Base-by-base conservation (phyloP, 2,329 filamentous ascomycete genomes). In the Fusarium sp. region DNA sequence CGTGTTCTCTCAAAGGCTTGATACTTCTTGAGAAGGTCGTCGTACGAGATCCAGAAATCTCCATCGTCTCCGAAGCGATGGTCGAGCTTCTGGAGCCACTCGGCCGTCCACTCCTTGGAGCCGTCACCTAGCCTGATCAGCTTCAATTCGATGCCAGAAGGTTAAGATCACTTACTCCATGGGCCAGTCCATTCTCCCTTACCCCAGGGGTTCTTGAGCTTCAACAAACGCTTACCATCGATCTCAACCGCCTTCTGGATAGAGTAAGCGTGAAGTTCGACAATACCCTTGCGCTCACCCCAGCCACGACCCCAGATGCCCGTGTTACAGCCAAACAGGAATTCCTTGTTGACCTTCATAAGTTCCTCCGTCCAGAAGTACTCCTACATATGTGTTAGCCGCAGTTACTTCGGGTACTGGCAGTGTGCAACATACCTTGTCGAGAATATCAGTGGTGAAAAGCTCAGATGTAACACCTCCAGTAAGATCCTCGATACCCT, bases 81-180 rank as follows among this genome's bases (percentile, higher is more conserved):
- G 44, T 85, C 83, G 1, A 96, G 83, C 70, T 90, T 88, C 61
- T 88, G 79, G 78, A 95, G 88, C 86, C 90, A 93, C 68, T 94
- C 89, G 0, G 91, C 83, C 1, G 91, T 95, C 93, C 93, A 96
- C 77, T 95, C 89, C 71, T 92, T 91, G 8, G 90, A 93, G 0
- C 93, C 93, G 73, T 96, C 93, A 5, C 83, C 83, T 80, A 17
- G 2, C 26, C 1, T 34, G 7, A 21, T 78, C 17, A 77, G 71
- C 15, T 47, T 8, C 21, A 8, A 9, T 38, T 15, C 1, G 2
- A 3, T 30, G 0, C 19, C 2, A 15, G 4, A 28, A 12, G 5
- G 3, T 11, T 3, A 2, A 6, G 11, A 9, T 7, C 3, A 67
- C 77, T 69, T 62, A 74, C 87, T 89, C 92, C 92, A 96, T 3